Evolutionary conservation across 345 rosid species (phyloP).

Genomic region (Pelargonium nanum): DNA sequence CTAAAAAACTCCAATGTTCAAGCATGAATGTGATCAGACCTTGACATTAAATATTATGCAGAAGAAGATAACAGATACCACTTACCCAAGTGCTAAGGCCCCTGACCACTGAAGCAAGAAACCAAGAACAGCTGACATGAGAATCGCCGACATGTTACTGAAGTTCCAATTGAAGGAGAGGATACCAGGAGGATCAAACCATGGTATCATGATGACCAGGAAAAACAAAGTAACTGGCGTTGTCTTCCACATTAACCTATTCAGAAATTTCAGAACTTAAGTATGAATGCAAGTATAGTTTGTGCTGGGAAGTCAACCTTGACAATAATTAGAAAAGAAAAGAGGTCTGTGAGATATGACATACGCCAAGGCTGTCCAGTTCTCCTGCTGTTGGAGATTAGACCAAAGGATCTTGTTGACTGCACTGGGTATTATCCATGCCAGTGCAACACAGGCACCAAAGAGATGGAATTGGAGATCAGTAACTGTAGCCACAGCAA

Average conservation of each 20-base stretch:
- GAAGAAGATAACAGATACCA: not conserved
- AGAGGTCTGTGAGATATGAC: conserved; percentile 18
- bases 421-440: conserved; percentile 95
- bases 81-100: conserved; percentile 94
- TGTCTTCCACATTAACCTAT: conserved; percentile 97
- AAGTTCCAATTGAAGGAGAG: conserved; percentile 62
- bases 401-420: conserved; percentile 95
- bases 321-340: no score
- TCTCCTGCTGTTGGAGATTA: conserved; percentile 77
- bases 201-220: conserved; percentile 71
- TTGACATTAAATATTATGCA: no score
- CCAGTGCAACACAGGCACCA: conserved; percentile 86
- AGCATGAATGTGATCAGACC: no score
- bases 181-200: conserved; percentile 87
- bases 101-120: conserved; percentile 99
- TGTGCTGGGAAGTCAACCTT: no score
- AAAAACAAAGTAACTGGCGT: conserved; percentile 84
- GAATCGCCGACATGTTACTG: conserved; percentile 45
- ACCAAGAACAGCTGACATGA: conserved; percentile 70
- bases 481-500: conserved; percentile 89
- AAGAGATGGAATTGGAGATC: conserved; percentile 79
- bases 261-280: conserved; percentile 7
- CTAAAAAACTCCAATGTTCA: no score
- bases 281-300: not conserved
- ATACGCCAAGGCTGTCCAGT: conserved; percentile 90